These are phyloP conservation scores for Tagetes patula DNA, from an alignment of 129 eudicot genomes.

Conservation along the genomic window DNA sequence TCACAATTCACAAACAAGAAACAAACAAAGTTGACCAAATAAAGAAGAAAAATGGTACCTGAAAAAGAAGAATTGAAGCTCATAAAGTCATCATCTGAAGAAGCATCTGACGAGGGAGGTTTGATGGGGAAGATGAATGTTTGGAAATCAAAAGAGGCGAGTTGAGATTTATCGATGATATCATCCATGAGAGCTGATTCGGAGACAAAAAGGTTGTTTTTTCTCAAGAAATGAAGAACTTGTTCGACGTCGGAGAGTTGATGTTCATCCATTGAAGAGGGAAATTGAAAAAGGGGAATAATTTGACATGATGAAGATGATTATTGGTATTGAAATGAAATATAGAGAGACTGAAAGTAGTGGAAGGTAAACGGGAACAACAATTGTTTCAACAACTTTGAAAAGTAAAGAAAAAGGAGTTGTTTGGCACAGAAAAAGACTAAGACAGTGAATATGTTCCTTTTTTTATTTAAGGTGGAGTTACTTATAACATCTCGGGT, in stretches of 20 bases:
- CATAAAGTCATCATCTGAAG: slow-evolving; percentile 73
- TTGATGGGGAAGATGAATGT: slow-evolving; percentile 58
- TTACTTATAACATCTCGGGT: too few species aligned
- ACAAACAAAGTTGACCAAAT: not conserved
- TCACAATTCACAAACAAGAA: slow-evolving; percentile 6
- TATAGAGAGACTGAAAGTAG: not conserved
- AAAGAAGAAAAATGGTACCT: slow-evolving; percentile 19
- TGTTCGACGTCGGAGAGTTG: slow-evolving; percentile 48
- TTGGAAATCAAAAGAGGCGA: slow-evolving; percentile 60
- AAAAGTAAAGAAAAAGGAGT: slow-evolving; percentile 29
- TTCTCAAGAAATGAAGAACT: slow-evolving; percentile 59
- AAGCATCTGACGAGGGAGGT: slow-evolving; percentile 48
- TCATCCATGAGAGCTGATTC: slow-evolving; percentile 93
- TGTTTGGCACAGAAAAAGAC: not conserved
- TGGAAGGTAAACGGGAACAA: slow-evolving; percentile 28
- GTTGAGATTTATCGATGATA: slow-evolving; percentile 47
- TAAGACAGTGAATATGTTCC: not conserved
- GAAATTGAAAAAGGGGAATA: slow-evolving; percentile 21
- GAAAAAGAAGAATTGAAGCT: slow-evolving; percentile 72
- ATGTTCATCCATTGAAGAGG: slow-evolving; percentile 41
- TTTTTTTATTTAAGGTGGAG: not conserved
- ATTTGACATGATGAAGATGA: too few species aligned
- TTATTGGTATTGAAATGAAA: too few species aligned
- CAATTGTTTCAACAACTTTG: slow-evolving; percentile 37
- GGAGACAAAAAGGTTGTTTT: slow-evolving; percentile 51